Conservation (phyloP, 2,329 filamentous ascomycete species). For the Sclerotinia subarctica region DNA sequence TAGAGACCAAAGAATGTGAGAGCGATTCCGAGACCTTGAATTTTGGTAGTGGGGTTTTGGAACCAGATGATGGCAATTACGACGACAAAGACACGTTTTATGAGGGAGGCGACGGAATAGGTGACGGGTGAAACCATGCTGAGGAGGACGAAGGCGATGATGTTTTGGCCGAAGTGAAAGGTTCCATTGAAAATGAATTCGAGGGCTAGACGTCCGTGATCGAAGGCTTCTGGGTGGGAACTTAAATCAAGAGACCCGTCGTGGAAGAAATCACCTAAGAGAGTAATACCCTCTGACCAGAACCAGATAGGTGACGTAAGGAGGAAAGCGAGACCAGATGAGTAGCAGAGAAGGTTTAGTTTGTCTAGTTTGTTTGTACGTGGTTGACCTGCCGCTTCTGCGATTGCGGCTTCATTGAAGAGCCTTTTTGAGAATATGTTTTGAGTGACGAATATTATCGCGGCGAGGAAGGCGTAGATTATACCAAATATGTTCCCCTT, state of each 20-base stretch:
- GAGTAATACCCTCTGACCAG: slow-evolving; percentile 77
- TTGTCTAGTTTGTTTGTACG: slow-evolving; percentile 85
- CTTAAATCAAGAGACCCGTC: slow-evolving; percentile 71
- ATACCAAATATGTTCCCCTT: slow-evolving; percentile 89
- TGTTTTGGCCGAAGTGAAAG: slow-evolving; percentile 95
- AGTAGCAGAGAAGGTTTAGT: slow-evolving; percentile 93
- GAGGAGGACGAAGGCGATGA: slow-evolving; percentile 87
- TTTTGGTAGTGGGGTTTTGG: slow-evolving; percentile 75
- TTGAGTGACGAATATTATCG: slow-evolving; percentile 92
- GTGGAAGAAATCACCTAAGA: slow-evolving; percentile 73
- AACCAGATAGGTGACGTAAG: slow-evolving; percentile 91
- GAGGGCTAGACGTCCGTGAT: slow-evolving; percentile 69
- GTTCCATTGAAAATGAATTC: slow-evolving; percentile 97
- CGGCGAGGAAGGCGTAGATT: slow-evolving; percentile 81
- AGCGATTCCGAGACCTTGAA: slow-evolving; percentile 81
- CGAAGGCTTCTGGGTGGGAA: slow-evolving; percentile 60
- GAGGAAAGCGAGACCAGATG: slow-evolving; percentile 87
- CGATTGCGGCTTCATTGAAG: slow-evolving; percentile 88
- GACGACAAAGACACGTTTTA: slow-evolving; percentile 97
- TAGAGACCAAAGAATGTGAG: slow-evolving; percentile 92
- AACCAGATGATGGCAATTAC: slow-evolving; percentile 96
- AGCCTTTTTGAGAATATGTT: slow-evolving; percentile 98
- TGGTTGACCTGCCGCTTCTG: slow-evolving; percentile 69
- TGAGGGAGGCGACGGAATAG: slow-evolving; percentile 91
- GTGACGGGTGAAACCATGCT: slow-evolving; percentile 95